Evolutionary conservation across 345 rosid genomes (phyloP).

Genomic region (Gossypium raimondii): DNA sequence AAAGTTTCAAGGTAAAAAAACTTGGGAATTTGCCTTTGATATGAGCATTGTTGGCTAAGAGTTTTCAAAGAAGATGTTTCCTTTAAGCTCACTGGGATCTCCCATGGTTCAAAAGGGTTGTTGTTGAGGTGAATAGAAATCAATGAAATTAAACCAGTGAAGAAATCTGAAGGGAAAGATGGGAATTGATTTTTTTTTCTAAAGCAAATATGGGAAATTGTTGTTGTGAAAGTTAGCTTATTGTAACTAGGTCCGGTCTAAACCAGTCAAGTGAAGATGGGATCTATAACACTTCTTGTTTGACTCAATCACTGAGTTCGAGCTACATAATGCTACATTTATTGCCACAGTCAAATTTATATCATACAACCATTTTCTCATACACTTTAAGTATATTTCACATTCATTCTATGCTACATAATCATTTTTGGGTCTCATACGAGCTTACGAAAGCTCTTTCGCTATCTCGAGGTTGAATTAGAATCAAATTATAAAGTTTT

Average conservation of each 20-base stretch:
- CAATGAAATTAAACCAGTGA: conserved; percentile 45
- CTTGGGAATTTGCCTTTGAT: conserved; percentile 48
- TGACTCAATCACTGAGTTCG: too few species aligned
- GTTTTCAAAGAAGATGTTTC: conserved; percentile 38
- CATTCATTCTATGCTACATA: too few species aligned
- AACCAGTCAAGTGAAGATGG: conserved; percentile 49
- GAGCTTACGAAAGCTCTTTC: too few species aligned
- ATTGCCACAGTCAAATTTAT: too few species aligned
- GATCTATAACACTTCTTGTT: conserved; percentile 19
- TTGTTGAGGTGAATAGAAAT: conserved; percentile 32
- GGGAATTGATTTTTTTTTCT: not conserved
- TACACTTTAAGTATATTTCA: too few species aligned
- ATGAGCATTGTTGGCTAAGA: conserved; percentile 43
- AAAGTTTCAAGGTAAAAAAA: conserved; percentile 36
- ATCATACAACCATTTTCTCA: too few species aligned
- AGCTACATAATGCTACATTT: too few species aligned
- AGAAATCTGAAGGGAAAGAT: conserved; percentile 53
- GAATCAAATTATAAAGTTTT: too few species aligned
- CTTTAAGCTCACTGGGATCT: conserved; percentile 44
- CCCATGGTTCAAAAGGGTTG: conserved; percentile 49
- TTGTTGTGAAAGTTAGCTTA: conserved; percentile 35
- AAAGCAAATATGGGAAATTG: conserved; percentile 21
- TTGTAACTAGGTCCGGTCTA: conserved; percentile 38
- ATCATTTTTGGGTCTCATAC: too few species aligned
- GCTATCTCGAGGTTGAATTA: too few species aligned